These are phyloP conservation scores for Cercospora berteroae DNA, from an alignment of 2,329 filamentous ascomycete species.

Conservation along the genomic window DNA sequence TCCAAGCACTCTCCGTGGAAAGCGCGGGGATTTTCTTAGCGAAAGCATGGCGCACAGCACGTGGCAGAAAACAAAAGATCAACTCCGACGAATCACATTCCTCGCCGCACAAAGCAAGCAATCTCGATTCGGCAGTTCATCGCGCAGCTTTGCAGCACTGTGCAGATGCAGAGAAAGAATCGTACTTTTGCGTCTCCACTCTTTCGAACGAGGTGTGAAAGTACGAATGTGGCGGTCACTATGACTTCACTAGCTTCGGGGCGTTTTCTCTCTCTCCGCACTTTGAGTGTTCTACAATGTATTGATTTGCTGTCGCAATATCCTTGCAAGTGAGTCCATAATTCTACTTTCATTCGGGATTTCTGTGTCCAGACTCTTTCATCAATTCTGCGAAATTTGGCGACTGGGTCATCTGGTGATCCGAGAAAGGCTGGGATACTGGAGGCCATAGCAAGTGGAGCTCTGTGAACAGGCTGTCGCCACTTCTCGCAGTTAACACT, in stretches of 20 bases:
- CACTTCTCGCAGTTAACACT: too few species aligned
- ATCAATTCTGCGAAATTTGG: too few species aligned
- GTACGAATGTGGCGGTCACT: slow-evolving; percentile 12
- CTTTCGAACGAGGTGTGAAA: neutral
- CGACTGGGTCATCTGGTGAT: too few species aligned
- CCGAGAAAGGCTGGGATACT: too few species aligned
- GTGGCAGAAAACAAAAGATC: neutral
- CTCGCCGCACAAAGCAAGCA: neutral
- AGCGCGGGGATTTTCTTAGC: neutral
- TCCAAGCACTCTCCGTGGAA: neutral
- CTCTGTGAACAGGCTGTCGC: too few species aligned
- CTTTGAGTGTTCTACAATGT: too few species aligned
- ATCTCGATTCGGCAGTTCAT: slow-evolving; percentile 7
- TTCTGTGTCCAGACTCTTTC: too few species aligned
- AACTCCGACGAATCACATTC: neutral
- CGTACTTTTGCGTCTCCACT: neutral
- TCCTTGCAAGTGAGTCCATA: too few species aligned
- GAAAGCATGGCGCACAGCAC: neutral
- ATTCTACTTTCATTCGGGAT: too few species aligned
- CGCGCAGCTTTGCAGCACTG: neutral
- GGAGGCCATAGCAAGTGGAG: too few species aligned
- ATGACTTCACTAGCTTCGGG: slow-evolving; percentile 8
- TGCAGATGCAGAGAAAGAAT: neutral
- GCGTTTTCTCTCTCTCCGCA: neutral
- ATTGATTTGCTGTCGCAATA: neutral